Base-by-base conservation (phyloP, 1,284 basidiomycete species). In the Sparassis latifolia region DNA sequence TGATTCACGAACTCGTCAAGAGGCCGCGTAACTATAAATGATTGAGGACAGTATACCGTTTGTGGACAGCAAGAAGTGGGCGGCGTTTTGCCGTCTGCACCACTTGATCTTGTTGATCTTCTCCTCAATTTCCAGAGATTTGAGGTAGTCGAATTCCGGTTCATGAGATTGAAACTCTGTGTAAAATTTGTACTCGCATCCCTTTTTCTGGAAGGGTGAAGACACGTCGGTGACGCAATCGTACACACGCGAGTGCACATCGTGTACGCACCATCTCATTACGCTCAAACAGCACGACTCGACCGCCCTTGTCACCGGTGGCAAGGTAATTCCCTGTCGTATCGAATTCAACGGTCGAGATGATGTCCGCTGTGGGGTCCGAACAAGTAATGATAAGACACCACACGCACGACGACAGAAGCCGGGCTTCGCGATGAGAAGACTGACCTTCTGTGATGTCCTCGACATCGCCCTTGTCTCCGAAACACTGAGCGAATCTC, bases 31-130 rank as follows among this genome's bases (percentile, higher is more conserved):
- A 20, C 20, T 20, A 20, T 20, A 20, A 20, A 20, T 20, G 20
- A 20, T 20, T 20, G 10, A 50, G 4, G 32, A 52, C 40, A 38
- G 45, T 69, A 58, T 56, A 92, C 94, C 94, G 66, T 99, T 99
- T 42, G 97, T 99, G 52, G 94, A 97, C 53, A 99, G 73, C 52
- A 99, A 74, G 72, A 99, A 98, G 71, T 99, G 97, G 44, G 97
- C 94, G 33, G 90, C 80, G 65, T 99, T 99, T 73, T 98, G 95
- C 57, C 97, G 84, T 75, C 87, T 94, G 79, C 95, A 98, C 97
- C 97, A 99, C 69, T 95, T 92, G 80, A 99, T 99, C 82, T 97
- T 92, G 79, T 99, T 99, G 79, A 99, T 99, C 86, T 99, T 99
- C 78, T 99, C 97, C 73, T 99, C 97, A 69, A 99, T 99, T 79